phyloP scores from a whole-genome alignment of 192 early-diverging fungal species.

The Linnemannia hyalina region DNA sequence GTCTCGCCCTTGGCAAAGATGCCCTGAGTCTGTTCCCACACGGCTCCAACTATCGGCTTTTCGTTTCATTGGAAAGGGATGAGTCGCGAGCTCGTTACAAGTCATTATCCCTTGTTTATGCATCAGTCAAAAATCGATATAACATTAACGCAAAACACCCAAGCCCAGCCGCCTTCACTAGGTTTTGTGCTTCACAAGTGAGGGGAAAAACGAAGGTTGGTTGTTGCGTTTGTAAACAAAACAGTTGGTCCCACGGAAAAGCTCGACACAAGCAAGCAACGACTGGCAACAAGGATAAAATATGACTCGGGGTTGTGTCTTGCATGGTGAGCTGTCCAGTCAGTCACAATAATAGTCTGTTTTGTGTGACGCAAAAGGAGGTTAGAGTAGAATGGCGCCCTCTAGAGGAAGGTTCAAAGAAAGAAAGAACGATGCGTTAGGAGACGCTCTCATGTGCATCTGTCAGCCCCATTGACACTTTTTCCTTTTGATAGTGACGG shows the following conservation, averaged over 20 bases:
- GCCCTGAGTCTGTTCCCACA: too few species aligned
- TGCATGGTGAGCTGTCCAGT: neutral
- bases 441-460: neutral
- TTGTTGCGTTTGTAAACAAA: neutral
- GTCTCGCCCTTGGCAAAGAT: too few species aligned
- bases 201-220: neutral
- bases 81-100: too few species aligned
- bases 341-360: neutral
- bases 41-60: too few species aligned
- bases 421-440: neutral
- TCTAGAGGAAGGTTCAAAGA: neutral
- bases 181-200: neutral
- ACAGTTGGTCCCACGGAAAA: neutral
- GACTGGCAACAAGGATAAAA: neutral
- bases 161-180: neutral
- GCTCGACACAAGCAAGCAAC: neutral
- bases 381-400: neutral
- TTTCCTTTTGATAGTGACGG: neutral
- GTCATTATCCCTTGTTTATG: neutral
- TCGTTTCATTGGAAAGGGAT: too few species aligned
- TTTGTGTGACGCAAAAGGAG: slow-evolving; percentile 4
- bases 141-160: neutral
- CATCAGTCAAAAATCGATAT: neutral
- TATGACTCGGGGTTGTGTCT: neutral
- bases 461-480: neutral